phyloP scores from a whole-genome alignment of 805 yeast genomes.

The Starmera quercuum region DNA sequence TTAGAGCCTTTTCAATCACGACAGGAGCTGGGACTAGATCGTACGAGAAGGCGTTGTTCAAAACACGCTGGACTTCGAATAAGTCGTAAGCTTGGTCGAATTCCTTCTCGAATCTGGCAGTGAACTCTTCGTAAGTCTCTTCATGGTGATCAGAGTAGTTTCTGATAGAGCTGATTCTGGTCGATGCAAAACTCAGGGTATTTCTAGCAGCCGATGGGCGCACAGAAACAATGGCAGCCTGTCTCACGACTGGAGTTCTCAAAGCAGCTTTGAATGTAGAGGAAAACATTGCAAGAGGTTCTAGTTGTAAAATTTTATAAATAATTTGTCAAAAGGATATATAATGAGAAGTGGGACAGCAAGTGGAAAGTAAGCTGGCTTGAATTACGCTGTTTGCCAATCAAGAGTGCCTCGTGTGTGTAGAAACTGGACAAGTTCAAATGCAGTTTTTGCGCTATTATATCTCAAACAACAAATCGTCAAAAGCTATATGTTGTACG shows the following conservation, averaged over 20 bases:
- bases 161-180: conserved; percentile 35
- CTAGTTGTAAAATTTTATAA: no score
- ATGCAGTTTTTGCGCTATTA: no score
- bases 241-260: conserved; percentile 14
- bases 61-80: conserved; percentile 85
- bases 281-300: conserved; percentile 2
- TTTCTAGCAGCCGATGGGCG: conserved; percentile 9
- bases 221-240: conserved; percentile 8
- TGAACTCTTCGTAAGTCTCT: conserved; percentile 93
- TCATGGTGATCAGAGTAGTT: conserved; percentile 76
- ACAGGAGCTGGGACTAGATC: conserved; percentile 98
- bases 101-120: conserved; percentile 84
- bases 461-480: no score
- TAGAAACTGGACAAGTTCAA: no score
- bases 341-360: no score
- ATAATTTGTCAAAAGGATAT: no score
- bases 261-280: conserved; percentile 3
- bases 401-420: no score
- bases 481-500: no score
- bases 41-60: conserved; percentile 96
- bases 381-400: no score
- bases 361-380: no score
- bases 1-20: conserved; percentile 89
- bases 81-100: conserved; percentile 89
- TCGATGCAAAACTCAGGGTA: conserved; percentile 3